Conservation (phyloP, 2,329 filamentous ascomycete species). For the Parafenestella ontariensis region DNA sequence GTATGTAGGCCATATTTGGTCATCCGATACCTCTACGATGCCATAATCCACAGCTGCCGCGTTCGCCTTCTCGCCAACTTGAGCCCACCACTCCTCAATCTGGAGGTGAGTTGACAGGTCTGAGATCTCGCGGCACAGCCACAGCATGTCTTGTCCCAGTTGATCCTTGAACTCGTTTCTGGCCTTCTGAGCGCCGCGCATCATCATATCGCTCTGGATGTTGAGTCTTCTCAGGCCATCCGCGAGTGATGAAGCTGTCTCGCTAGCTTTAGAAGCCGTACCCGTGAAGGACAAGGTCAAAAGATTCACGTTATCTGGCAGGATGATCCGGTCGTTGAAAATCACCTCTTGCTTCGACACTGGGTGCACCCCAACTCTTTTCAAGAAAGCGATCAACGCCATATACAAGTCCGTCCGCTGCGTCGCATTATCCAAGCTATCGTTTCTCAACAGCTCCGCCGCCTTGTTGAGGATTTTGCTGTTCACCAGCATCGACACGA, state of each 20-base stretch:
- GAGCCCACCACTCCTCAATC: background rate
- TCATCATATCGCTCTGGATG: constrained; percentile 25
- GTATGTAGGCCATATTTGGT: constrained; percentile 39
- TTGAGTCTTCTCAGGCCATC: constrained; percentile 29
- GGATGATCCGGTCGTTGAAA: constrained; percentile 41
- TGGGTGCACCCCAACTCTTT: constrained; percentile 40
- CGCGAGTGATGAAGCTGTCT: constrained; percentile 26
- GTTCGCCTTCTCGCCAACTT: background rate
- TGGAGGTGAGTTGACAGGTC: constrained; percentile 28
- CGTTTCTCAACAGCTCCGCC: constrained; percentile 50
- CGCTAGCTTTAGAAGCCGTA: constrained; percentile 11
- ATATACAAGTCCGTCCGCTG: constrained; percentile 45
- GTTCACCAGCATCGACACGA: constrained; percentile 42
- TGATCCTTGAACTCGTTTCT: constrained; percentile 23
- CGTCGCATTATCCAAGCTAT: constrained; percentile 47
- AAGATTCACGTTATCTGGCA: constrained; percentile 44
- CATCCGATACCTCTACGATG: constrained; percentile 47
- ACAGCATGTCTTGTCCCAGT: constrained; percentile 35
- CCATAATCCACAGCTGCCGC: background rate
- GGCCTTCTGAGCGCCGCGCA: constrained; percentile 12
- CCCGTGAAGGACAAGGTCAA: constrained; percentile 34
- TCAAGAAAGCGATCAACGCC: constrained; percentile 50
- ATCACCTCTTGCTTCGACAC: constrained; percentile 37
- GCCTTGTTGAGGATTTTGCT: constrained; percentile 45
- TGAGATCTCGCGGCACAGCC: constrained; percentile 40